These are phyloP conservation scores for Fraxinus cuspidata DNA, from an alignment of 257 asterid genomes.

Conservation along the genomic window DNA sequence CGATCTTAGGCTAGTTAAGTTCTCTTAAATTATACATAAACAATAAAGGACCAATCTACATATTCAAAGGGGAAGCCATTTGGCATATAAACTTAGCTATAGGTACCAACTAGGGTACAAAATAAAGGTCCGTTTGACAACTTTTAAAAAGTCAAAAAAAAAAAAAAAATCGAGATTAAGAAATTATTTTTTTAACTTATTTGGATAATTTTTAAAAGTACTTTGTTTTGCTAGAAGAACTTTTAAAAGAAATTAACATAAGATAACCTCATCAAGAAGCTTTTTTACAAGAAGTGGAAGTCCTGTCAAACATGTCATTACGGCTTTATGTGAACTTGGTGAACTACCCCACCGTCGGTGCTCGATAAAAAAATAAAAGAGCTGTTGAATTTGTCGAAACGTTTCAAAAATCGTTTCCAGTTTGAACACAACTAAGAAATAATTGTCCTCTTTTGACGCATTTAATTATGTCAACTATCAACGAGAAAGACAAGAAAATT, in stretches of 20 bases:
- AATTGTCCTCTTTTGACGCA: neutral
- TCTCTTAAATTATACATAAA: neutral
- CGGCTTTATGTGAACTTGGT: neutral
- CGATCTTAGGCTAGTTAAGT: neutral
- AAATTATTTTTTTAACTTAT: too few relatives aligned
- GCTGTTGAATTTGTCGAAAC: neutral
- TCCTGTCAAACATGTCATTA: rapidly evolving
- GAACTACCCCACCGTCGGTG: neutral
- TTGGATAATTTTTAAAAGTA: too few relatives aligned
- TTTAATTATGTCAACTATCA: neutral
- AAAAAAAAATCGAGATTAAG: too few relatives aligned
- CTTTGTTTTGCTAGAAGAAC: too few relatives aligned
- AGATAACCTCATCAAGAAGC: too few relatives aligned
- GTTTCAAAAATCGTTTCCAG: neutral
- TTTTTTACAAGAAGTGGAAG: too few relatives aligned
- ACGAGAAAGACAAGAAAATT: neutral
- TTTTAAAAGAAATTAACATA: too few relatives aligned
- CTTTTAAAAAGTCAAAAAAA: too few relatives aligned
- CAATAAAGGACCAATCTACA: neutral
- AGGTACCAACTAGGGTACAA: neutral
- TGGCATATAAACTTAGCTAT: neutral
- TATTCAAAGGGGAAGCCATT: neutral
- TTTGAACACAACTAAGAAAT: neutral
- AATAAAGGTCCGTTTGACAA: neutral
- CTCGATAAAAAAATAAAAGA: neutral